A percentile compares a stretch with the other conserved stretches of the same genome.
These are phyloP conservation scores for Thalia dealbata DNA, from an alignment of 176 grass and related monocot genomes.

Conservation along the genomic window DNA sequence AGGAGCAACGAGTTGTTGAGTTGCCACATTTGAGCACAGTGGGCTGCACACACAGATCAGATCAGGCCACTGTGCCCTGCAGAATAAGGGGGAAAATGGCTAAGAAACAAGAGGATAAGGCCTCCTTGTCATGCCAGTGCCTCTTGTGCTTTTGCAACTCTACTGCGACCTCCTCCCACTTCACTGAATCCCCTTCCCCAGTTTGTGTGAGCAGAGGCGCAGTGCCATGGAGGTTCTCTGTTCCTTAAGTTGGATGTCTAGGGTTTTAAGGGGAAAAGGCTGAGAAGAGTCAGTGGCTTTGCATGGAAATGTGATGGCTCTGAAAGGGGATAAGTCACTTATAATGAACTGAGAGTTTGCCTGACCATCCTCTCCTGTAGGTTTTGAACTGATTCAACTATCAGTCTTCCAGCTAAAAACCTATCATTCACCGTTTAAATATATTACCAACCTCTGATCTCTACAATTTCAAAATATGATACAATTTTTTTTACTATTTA, in stretches of 20 bases:
- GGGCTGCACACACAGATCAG: not conserved
- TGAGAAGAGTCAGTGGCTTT: not conserved
- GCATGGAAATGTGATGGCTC: not conserved
- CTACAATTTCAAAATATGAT: too few species aligned
- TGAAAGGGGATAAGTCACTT: not conserved
- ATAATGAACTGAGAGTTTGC: not conserved
- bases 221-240: not conserved
- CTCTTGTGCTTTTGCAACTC: not conserved
- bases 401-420: too few species aligned
- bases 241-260: not conserved
- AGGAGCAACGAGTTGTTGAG: not conserved
- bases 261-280: not conserved
- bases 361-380: not conserved
- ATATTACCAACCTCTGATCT: too few species aligned
- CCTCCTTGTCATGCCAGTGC: not conserved
- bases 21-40: not conserved
- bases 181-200: not conserved
- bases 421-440: too few species aligned
- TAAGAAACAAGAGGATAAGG: not conserved
- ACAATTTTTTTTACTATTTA: too few species aligned
- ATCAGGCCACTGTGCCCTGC: not conserved
- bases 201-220: not conserved
- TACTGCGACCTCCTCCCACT: not conserved
- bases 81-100: not conserved
- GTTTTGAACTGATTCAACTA: too few species aligned